Evolutionary conservation across 371 early-diverging fungal genomes (phyloP), one percentile per base, ranked within the genome.

Genomic region (Mucor mucedo): DNA sequence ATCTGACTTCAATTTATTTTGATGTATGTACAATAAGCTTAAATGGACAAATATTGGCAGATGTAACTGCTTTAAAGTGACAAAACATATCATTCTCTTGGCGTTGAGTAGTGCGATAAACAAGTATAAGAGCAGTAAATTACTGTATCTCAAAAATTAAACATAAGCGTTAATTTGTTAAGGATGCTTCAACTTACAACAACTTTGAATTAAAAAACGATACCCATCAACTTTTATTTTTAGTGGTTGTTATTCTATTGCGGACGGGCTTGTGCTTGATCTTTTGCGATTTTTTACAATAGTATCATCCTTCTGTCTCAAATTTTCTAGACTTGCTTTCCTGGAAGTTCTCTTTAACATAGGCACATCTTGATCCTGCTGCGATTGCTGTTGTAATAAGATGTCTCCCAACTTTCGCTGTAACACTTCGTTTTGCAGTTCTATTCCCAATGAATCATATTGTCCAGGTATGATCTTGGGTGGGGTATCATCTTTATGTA

Each of bases 261-360:
- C 28, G 8, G 54, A 60, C 30, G 66, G 66, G 21, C 66, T 66
- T 49, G 66, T 66, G 16, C 60, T 54, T 3, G 60, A 60, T 55
- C 66, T 39, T 60, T 66, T 60, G 28, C 56, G 57, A 44, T 50
- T 63, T 44, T 63, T 63, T 33, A 58, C 38, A 2, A 11, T 33
- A 27, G 32, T 40, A 27, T 50, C 29, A 35, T 29, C 52, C 38
- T 13, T 47, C 58, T 35, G 29, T 9, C 30, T 21, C 9, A 56
- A 16, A 4, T 41, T 29, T 42, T 55, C 63, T 44, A 52, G 52
- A 16, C 54, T 54, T 53, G 62, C 32, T 54, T 41, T 44, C 21
- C 38, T 14, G 27, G 39, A 35, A 6, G 21, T 39, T 6, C 10
- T 65, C 11, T 53, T 58, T 11, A 29, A 35, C 9, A 33, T 21